Evolutionary conservation across 225 moss, liverwort and hornwort species (phyloP).

Genomic region (Neckera pumila): DNA sequence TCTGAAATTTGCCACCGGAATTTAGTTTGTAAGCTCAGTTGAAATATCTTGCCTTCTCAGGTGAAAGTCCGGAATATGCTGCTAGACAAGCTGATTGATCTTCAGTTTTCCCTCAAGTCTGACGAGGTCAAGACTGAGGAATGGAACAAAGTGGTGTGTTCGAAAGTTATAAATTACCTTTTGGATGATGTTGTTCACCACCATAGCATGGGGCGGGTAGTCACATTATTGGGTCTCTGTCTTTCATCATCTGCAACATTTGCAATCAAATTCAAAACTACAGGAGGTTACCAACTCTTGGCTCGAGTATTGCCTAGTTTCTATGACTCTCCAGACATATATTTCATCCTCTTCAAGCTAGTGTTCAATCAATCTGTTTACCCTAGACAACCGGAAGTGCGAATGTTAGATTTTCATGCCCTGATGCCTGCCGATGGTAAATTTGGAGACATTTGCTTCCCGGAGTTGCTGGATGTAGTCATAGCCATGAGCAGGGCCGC

Average conservation of each 20-base stretch:
- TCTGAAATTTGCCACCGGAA: not conserved
- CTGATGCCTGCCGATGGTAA: constrained; percentile 79
- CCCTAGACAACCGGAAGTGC: constrained; percentile 87
- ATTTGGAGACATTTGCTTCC: constrained; percentile 61
- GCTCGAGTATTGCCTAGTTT: constrained; percentile 84
- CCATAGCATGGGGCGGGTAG: constrained; percentile 78
- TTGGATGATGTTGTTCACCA: constrained; percentile 80
- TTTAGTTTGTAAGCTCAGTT: constrained; percentile 14
- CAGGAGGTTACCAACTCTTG: constrained; percentile 86
- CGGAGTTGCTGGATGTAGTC: constrained; percentile 82
- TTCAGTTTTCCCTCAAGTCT: constrained; percentile 67
- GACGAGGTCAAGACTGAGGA: constrained; percentile 66
- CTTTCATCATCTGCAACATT: constrained; percentile 77
- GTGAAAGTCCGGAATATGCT: constrained; percentile 92
- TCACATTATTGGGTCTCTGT: constrained; percentile 87
- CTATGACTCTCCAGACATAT: constrained; percentile 89
- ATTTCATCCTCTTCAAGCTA: constrained; percentile 84
- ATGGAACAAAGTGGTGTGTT: constrained; percentile 90
- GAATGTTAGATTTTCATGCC: constrained; percentile 91
- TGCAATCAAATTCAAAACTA: constrained; percentile 68
- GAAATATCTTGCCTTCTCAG: constrained; percentile 43
- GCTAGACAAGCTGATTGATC: constrained; percentile 86
- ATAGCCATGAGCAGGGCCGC: constrained; percentile 78
- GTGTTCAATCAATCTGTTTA: constrained; percentile 83
- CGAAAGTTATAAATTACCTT: constrained; percentile 79